Base-by-base conservation (phyloP, 805 yeast species). In the Monosporozyma solicola region DNA sequence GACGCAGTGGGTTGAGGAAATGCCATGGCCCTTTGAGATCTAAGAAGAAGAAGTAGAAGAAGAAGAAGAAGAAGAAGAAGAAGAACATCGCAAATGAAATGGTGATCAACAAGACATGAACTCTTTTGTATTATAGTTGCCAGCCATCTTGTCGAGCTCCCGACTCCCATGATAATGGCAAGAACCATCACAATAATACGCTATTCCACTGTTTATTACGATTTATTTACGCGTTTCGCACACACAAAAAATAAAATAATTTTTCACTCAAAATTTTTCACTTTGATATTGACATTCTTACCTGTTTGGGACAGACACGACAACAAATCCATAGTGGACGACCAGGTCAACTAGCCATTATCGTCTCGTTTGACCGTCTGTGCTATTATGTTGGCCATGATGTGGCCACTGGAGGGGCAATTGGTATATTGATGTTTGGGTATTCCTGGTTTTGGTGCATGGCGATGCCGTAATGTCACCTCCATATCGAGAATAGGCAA, bases 1-100 rank as follows among this genome's bases (percentile, higher is more conserved):
- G 60, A 70, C 77, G 20, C 76, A 80, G 20, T 86, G 91, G 72
- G 87, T 84, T 7, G 70, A 71, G 50, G 63, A 70, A 22, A 72
- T 87, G 61, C 77, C 80, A 50, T 73, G 85, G 57, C 72, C 72
- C 49, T 33, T 45, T 9, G 15, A 7, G 10, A n/a, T 9, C 7
- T 13, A 32, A 32, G n/a, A 35, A 15, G 4, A 35, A 35, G 1
- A 11, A 35, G 16, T 2, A 31, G 33, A 2, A 10, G 33, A 31
- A 31, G 7, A 31, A 10, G 10, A 8, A 31, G 1, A 11, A 35
- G 16, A 31, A 31, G 33, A 2, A 10, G 33, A 31, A 31, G 7
- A 31, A 10, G 10, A 8, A 31, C 33, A 31, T 8, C 10, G 11
- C 11, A 32, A 7, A 32, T 2, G 5, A 9, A 9, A 32, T 32